Evolutionary conservation across 352 stramenopile genomes (phyloP), one percentile per base, ranked within the genome.

Genomic region (Globisporangium splendens): DNA sequence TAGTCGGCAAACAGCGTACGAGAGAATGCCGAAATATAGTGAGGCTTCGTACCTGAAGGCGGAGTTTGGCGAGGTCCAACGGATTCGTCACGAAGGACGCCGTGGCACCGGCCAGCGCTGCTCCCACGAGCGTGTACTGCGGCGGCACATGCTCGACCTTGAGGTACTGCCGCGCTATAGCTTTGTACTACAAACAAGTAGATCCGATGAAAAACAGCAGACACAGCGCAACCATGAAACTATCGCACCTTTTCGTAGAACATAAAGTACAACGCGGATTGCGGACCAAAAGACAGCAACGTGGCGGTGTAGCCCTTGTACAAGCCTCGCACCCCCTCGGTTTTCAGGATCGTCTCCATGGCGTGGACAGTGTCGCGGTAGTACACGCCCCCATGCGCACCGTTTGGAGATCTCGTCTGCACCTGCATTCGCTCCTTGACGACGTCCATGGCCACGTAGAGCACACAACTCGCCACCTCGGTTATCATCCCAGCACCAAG

Each of bases 371-470:
- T 98, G 39, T 89, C 92, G 59, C 84, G 88, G 63, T 99, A 99
- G 59, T 96, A 94, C 33, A 82, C 54, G n/a, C n/a, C n/a, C n/a
- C n/a, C n/a, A 50, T 72, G 72, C 28, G 59, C 60, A 12, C 15
- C 20, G 1, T 28, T 43, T 5, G 47, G 33, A 1, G 60, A 18
- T 17, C 69, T 59, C 13, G 57, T 61, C 66, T 98, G 95, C 22
- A 99, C 91, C 84, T 99, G 97, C 79, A 99, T 89, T 55, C 96
- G 86, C 73, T 99, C 96, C 66, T 99, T 99, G 38, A 99, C 87
- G 41, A 99, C 96, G 66, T 99, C 97, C 28, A 99, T 96, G 18
- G 97, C 96, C 20, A 99, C 96, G 77, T 96, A 99, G 20, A 99
- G 73, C 35, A 99, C 83, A 63, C 96, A 99, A 56, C 93, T 91